Base-by-base conservation (phyloP, 75 land plant species). In the Picea sitchensis region DNA sequence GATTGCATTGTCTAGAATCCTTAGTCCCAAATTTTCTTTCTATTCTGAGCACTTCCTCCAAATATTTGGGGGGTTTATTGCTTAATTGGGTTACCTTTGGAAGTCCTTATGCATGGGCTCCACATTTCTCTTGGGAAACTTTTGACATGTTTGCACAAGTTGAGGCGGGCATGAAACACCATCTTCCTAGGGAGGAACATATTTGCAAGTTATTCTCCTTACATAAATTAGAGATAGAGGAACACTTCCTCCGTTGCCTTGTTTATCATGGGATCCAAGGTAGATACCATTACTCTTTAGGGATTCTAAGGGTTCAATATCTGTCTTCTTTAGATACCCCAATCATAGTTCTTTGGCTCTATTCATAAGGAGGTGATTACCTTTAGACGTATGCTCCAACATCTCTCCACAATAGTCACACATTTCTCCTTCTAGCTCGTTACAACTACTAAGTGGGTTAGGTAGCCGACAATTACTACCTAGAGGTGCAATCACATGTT, bases 311-410 rank as follows among this genome's bases (percentile, higher is more conserved):
- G 68, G 68, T 65, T 65, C 2, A 30, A 9, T 31, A 65, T 14
- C 3, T 21, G 11, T 15, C 14, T 63, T 63, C 2, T 3, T 51
- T 8, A 51, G 18, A 14, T 14, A n/a, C 32, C 34, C 17, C 32
- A 30, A 65, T 32, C 2, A 14, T 4, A 31, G 34, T 2, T 65
- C 17, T 38, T 65, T 65, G 68, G 68, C 38, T 31, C 15, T 65
- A 21, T 65, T 31, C 4, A 14, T 65, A 32, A 1, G 32, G 5
- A 65, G 2, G 34, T 14, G 1, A 4, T 32, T 11, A 32, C 68
- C 32, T 65, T 65, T 14, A 78, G 78, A 14, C 80, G 80, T 15
- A 61, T 63, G 72, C 5, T 83, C 57, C 80, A 74, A 38, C 61
- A 74, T 20, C 30, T 83, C 44, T 41, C 2, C 44, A 3, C 44